phyloP scores from a whole-genome alignment of 2,329 filamentous ascomycete species.

The Cryphonectria nitschkei region DNA sequence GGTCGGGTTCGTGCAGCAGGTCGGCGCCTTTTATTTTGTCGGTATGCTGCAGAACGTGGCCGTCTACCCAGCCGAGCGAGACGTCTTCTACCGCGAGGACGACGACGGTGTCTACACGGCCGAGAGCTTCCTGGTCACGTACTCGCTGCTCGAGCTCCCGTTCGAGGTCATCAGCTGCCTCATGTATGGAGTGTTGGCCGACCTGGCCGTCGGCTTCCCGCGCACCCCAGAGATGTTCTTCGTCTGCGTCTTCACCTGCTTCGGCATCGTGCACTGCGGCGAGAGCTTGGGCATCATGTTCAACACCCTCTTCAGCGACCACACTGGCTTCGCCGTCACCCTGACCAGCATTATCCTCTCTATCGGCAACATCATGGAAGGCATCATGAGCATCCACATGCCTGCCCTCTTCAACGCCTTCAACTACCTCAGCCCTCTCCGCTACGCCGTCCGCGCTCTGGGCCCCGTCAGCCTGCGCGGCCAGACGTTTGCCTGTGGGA shows the following conservation, averaged over 20 bases:
- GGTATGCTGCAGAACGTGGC: constrained; percentile 82
- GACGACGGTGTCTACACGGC: constrained; percentile 74
- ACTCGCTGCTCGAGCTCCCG: constrained; percentile 71
- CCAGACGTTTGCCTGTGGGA: constrained; percentile 66
- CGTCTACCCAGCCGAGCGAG: constrained; percentile 71
- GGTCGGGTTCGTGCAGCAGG: constrained; percentile 73
- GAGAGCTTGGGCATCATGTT: constrained; percentile 80
- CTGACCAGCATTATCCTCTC: constrained; percentile 71
- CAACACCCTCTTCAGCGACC: constrained; percentile 70
- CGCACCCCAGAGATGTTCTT: constrained; percentile 68
- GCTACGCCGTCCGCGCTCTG: constrained; percentile 70
- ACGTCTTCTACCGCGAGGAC: constrained; percentile 78
- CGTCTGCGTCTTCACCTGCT: constrained; percentile 68
- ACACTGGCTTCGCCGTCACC: constrained; percentile 78
- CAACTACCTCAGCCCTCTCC: constrained; percentile 73
- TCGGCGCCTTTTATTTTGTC: constrained; percentile 73
- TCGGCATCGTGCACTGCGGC: constrained; percentile 74
- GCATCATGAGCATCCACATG: constrained; percentile 72
- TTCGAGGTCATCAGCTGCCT: constrained; percentile 70
- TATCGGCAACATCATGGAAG: constrained; percentile 72
- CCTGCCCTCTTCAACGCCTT: constrained; percentile 67
- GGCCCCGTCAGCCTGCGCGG: constrained; percentile 66
- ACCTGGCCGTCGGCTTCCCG: constrained; percentile 67
- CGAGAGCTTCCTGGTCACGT: constrained; percentile 72
- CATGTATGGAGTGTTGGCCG: constrained; percentile 66